Evolutionary conservation across 1,284 basidiomycete species (phyloP), one percentile per base, ranked within the genome.

Genomic region (Tilletia horrida): DNA sequence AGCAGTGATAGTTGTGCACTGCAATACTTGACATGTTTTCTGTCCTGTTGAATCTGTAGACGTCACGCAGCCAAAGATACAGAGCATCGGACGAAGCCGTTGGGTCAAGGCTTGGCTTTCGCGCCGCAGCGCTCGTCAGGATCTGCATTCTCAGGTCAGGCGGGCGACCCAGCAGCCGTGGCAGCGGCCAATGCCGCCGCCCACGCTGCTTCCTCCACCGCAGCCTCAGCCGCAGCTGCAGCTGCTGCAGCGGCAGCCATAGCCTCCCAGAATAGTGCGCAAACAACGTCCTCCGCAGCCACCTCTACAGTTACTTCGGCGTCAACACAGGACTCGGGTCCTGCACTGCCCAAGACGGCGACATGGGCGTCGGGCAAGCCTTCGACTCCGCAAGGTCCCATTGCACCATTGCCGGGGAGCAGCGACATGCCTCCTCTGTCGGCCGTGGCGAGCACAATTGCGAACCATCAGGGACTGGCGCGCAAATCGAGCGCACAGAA

Each of bases 41-140:
- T 52, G 31, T 21, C 48, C 1, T 23, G 44, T 35, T 45, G 21
- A 16, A 16, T 35, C 31, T 11, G 13, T 55, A 68, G 67, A 50
- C 77, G 78, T 6, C 79, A 81, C 48, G 79, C 79, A 2, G 77
- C 78, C 42, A 79, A 79, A 63, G 79, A 81, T 61, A 75, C 78
- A 43, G 79, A 81, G 62, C 68, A 76, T 74, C 80, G 77, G 71
- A 71, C 74, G 67, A 78, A 79, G 67, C 75, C 79, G 4, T 29
- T 59, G 8, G 55, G 55, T 31, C 55, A 43, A 27, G 50, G 40
- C 18, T 25, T 48, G 4, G 44, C 42, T 9, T 55, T 64, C 63
- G 47, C 52, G 6, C 63, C 63, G 13, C 55, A 59, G 27, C 55
- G 45, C 21, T 40, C 35, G 35, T 18, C 18, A 48, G 45, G 45